Evolutionary conservation across 2,329 filamentous ascomycete species (phyloP).

Genomic region (Trichoderma arundinaceum): DNA sequence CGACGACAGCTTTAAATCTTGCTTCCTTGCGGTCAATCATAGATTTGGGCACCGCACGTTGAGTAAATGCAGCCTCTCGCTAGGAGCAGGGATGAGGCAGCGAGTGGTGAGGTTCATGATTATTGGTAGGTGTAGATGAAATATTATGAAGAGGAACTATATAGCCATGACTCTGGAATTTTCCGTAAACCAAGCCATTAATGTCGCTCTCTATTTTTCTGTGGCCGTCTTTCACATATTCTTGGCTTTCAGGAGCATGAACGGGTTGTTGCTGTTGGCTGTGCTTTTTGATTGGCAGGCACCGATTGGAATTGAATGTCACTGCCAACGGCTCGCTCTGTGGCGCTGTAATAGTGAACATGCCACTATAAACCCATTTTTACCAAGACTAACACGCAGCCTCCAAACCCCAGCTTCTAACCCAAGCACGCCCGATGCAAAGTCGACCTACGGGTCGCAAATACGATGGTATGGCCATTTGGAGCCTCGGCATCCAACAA

Average conservation of each 20-base stretch:
- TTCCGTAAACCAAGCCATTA: background rate
- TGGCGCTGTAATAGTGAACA: background rate
- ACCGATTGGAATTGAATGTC: background rate
- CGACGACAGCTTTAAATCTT: slow-evolving; percentile 26
- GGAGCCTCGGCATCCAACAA: slow-evolving; percentile 41
- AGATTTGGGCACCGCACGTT: slow-evolving; percentile 21
- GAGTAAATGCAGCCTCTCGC: slow-evolving; percentile 15
- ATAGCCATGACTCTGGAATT: slow-evolving; percentile 13
- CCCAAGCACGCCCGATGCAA: slow-evolving; percentile 11
- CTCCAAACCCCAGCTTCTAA: background rate
- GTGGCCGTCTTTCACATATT: background rate
- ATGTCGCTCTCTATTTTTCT: background rate
- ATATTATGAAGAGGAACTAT: slow-evolving; percentile 19
- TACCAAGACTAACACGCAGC: background rate
- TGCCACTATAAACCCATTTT: slow-evolving; percentile 10
- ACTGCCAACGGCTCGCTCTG: background rate
- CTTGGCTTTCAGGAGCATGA: no score
- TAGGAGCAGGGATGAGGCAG: background rate
- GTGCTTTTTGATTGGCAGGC: background rate
- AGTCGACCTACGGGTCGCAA: slow-evolving; percentile 41
- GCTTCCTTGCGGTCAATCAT: slow-evolving; percentile 11
- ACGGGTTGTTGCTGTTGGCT: background rate
- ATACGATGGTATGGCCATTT: slow-evolving; percentile 52
- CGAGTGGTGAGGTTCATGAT: slow-evolving; percentile 6
- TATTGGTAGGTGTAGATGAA: slow-evolving; percentile 24